These are phyloP conservation scores for Russula compacta DNA, from an alignment of 768 basidiomycete genomes.

Conservation along the genomic window DNA sequence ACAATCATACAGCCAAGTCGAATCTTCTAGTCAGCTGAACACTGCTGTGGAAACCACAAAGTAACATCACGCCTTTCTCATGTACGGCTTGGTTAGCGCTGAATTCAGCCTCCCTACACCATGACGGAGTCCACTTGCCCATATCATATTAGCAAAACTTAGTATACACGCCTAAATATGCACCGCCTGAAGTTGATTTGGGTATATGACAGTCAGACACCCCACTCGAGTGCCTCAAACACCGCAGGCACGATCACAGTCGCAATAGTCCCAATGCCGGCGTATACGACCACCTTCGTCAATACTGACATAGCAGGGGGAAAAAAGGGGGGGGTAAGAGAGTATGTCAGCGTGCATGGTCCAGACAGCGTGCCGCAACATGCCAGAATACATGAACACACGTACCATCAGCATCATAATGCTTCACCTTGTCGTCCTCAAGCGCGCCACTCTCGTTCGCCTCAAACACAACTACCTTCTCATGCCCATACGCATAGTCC, in stretches of 20 bases:
- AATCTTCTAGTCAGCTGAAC: too few relatives aligned
- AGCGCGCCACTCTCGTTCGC: slow-evolving; percentile 19
- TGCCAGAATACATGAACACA: too few relatives aligned
- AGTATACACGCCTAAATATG: neutral
- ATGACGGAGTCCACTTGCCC: too few relatives aligned
- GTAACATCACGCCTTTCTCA: too few relatives aligned
- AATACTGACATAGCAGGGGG: too few relatives aligned
- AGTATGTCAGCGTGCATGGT: neutral
- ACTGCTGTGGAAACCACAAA: too few relatives aligned
- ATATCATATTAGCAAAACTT: neutral
- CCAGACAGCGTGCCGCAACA: slow-evolving; percentile 7
- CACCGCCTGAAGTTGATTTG: neutral
- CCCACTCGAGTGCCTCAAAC: slow-evolving; percentile 65
- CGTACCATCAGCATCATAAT: slow-evolving; percentile 83
- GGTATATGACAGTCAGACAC: slow-evolving; percentile 28
- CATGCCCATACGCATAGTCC: slow-evolving; percentile 2
- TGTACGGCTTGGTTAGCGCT: neutral
- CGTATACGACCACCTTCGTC: slow-evolving; percentile 86
- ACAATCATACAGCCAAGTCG: too few relatives aligned
- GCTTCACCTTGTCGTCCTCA: slow-evolving; percentile 41
- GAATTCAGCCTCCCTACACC: too few relatives aligned
- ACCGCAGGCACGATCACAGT: slow-evolving; percentile 52
- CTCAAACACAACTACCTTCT: slow-evolving; percentile 15
- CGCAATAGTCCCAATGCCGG: slow-evolving; percentile 71
- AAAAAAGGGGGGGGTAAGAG: neutral